Conservation (phyloP, 139 green algal genomes). For the Tetradesmus lagerheimii region DNA sequence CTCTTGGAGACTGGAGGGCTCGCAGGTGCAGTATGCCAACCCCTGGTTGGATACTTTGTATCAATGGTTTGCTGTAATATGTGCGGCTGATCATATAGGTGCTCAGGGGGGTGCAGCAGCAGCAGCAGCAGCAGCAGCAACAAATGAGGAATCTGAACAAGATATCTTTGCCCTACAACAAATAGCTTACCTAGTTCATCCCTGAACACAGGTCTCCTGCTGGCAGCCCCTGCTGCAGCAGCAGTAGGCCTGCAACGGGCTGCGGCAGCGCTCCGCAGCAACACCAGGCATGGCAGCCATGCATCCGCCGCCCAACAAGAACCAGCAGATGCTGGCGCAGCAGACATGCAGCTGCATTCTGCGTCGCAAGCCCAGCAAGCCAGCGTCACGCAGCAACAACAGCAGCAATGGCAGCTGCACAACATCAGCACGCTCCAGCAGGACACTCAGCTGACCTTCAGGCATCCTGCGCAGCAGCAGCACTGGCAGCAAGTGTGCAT, state of each 20-base stretch:
- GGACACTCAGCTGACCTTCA: background rate
- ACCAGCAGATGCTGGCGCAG: background rate
- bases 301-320: background rate
- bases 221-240: slow-evolving; percentile 4
- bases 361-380: background rate
- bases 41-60: too few relatives aligned
- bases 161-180: too few relatives aligned
- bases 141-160: too few relatives aligned
- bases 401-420: background rate
- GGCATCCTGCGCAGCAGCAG: background rate
- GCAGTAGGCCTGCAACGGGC: background rate
- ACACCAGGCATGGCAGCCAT: background rate
- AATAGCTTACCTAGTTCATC: background rate
- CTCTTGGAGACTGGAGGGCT: background rate
- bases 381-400: background rate
- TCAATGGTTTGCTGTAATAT: too few relatives aligned
- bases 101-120: background rate
- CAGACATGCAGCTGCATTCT: background rate
- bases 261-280: background rate
- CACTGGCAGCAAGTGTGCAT: background rate
- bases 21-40: background rate
- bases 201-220: background rate
- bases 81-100: background rate
- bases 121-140: slow-evolving; percentile 11
- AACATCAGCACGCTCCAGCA: background rate